phyloP scores from a whole-genome alignment of 768 basidiomycete species.

The Auriculariales sp. region DNA sequence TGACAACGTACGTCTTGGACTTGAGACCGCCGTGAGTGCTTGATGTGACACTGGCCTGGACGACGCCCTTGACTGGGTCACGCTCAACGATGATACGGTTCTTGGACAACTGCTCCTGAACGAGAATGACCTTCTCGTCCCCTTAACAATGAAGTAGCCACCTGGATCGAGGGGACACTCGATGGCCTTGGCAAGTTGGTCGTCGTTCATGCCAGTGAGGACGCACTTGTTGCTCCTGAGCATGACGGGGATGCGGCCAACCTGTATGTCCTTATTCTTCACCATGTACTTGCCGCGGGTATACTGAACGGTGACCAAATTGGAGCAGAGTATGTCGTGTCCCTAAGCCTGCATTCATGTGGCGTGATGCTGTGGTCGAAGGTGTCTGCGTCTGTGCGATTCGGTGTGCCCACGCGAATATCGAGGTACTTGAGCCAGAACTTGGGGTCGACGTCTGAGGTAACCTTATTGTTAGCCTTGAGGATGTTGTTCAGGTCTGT shows the following conservation, averaged over 20 bases:
- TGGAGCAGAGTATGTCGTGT: conserved; percentile 87
- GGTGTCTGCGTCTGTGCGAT: conserved; percentile 69
- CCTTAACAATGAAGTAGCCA: conserved; percentile 98
- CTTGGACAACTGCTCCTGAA: conserved; percentile 97
- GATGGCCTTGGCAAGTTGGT: conserved; percentile 81
- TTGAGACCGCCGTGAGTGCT: conserved; percentile 77
- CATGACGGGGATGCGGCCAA: conserved; percentile 94
- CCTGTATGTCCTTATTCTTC: conserved; percentile 64
- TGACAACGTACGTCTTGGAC: conserved; percentile 94
- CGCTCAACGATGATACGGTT: conserved; percentile 98
- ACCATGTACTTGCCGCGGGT: conserved; percentile 85
- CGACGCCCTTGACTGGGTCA: conserved; percentile 75
- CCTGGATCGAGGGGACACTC: conserved; percentile 98
- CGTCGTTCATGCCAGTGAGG: conserved; percentile 59
- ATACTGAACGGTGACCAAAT: conserved; percentile 91
- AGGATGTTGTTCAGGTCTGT: conserved; percentile 95
- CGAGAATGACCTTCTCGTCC: conserved; percentile 99
- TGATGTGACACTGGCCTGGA: conserved; percentile 95
- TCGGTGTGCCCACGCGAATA: conserved; percentile 84
- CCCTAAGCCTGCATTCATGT: conserved; percentile 91
- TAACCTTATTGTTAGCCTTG: conserved; percentile 83
- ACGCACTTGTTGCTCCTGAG: conserved; percentile 90
- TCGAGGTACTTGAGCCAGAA: conserved; percentile 96
- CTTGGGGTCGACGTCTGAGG: conserved; percentile 90
- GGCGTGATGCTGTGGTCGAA: conserved; percentile 80